A percentile compares a stretch with the other conserved stretches of the same genome.
Evolutionary conservation across 495 filamentous ascomycete species (phyloP).

Genomic region (Aspergillus heteromorphus): DNA sequence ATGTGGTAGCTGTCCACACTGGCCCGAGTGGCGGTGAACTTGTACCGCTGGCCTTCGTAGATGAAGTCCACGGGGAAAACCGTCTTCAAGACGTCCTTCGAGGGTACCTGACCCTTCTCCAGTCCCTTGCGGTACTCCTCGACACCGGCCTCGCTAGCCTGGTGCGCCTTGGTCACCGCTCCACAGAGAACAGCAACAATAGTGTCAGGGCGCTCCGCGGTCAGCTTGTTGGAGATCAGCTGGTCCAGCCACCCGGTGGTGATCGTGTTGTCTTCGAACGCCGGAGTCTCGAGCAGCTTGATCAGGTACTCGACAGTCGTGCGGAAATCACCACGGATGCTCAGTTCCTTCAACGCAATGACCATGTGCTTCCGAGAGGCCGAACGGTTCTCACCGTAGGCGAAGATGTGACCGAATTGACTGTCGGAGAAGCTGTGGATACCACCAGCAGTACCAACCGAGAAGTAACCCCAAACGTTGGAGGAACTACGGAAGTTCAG

Average conservation of each 20-base stretch:
- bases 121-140: conserved; percentile 80
- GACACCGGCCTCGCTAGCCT: conserved; percentile 82
- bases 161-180: conserved; percentile 90
- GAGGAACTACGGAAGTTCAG: conserved; percentile 98
- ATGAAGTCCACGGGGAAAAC: conserved; percentile 99
- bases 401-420: conserved; percentile 99
- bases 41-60: conserved; percentile 92
- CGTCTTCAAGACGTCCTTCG: conserved; percentile 94
- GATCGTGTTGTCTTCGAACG: conserved; percentile 98
- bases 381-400: conserved; percentile 93
- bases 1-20: conserved; percentile 93
- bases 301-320: conserved; percentile 99
- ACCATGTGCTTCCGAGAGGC: conserved; percentile 99
- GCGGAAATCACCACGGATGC: conserved; percentile 98
- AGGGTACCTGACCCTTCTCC: conserved; percentile 96
- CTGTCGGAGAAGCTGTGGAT: conserved; percentile 99
- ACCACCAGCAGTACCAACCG: conserved; percentile 88
- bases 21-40: conserved; percentile 95
- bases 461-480: conserved; percentile 99
- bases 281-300: conserved; percentile 96
- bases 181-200: conserved; percentile 89
- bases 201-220: conserved; percentile 89
- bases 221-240: conserved; percentile 95
- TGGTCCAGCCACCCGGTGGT: conserved; percentile 99
- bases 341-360: conserved; percentile 95